Evolutionary conservation across 108 stramenopile genomes (phyloP).

Genomic region (Cyclotella cryptica): DNA sequence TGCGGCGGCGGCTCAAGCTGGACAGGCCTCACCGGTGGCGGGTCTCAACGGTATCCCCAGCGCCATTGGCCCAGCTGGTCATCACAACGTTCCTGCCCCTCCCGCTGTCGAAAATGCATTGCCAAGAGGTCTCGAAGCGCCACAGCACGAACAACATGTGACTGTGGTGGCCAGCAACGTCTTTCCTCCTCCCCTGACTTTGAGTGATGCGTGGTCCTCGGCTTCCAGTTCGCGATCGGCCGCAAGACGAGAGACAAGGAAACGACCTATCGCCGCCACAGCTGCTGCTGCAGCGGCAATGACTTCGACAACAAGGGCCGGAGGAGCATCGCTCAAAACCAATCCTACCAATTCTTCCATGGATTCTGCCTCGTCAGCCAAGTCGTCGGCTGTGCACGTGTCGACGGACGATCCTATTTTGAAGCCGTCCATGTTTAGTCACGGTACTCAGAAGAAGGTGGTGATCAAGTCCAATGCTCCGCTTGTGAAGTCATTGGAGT

Average conservation of each 20-base stretch:
- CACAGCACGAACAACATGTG: constrained; percentile 18
- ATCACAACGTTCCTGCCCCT: constrained; percentile 7
- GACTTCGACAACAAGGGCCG: background rate
- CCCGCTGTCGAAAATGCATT: background rate
- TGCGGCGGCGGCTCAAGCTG: constrained; percentile 13
- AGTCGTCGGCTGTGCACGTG: constrained; percentile 39
- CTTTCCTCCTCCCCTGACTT: constrained; percentile 43
- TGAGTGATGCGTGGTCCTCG: constrained; percentile 42
- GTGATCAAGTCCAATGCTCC: constrained; percentile 17
- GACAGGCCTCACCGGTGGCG: too few species aligned
- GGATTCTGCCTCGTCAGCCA: background rate
- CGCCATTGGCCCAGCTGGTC: constrained; percentile 1
- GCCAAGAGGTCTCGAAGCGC: background rate
- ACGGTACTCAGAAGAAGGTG: constrained; percentile 32
- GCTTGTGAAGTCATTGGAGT: constrained; percentile 5
- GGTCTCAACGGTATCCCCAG: constrained; percentile 13
- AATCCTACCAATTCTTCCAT: constrained; percentile 2
- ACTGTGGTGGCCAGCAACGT: constrained; percentile 38
- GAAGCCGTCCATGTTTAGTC: constrained; percentile 25
- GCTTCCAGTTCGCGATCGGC: constrained; percentile 34
- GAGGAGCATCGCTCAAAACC: background rate
- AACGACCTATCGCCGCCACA: constrained; percentile 1
- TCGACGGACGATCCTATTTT: constrained; percentile 44
- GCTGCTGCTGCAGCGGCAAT: background rate
- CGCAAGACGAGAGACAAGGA: constrained; percentile 24